Conservation (phyloP, 805 yeast species). For the Yarrowia sp. region DNA sequence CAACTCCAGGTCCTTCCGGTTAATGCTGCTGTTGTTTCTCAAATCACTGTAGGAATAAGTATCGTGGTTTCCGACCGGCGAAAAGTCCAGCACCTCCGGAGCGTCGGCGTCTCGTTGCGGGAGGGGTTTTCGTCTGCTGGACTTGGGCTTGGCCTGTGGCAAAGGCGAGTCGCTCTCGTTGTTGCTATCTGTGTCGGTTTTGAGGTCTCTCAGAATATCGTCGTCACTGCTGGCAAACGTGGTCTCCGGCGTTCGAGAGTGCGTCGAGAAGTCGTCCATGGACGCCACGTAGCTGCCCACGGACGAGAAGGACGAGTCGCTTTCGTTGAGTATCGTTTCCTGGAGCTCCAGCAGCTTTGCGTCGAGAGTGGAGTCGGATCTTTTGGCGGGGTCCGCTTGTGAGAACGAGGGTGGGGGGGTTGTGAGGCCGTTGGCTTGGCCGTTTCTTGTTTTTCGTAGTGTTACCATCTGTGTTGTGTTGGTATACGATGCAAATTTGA, state of each 20-base stretch:
- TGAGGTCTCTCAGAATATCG: background rate
- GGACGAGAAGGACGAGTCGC: slow-evolving; percentile 23
- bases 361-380: background rate
- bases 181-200: background rate
- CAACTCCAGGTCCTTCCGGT: slow-evolving; percentile 42
- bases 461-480: background rate
- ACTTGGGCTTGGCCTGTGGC: slow-evolving; percentile 17
- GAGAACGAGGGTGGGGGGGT: slow-evolving; percentile 21
- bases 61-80: background rate
- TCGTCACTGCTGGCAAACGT: slow-evolving; percentile 4
- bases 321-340: slow-evolving; percentile 23
- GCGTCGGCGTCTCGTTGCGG: slow-evolving; percentile 13
- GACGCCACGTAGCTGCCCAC: background rate
- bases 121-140: slow-evolving; percentile 15
- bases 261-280: background rate
- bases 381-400: background rate
- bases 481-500: slow-evolving; percentile 22
- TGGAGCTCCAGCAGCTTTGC: slow-evolving; percentile 3
- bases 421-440: background rate
- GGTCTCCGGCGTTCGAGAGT: slow-evolving; percentile 13
- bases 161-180: background rate
- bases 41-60: background rate
- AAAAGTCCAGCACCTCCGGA: background rate
- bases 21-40: slow-evolving; percentile 6
- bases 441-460: slow-evolving; percentile 11